Conservation (phyloP, 495 filamentous ascomycete genomes). For the Cercophora sp. region DNA sequence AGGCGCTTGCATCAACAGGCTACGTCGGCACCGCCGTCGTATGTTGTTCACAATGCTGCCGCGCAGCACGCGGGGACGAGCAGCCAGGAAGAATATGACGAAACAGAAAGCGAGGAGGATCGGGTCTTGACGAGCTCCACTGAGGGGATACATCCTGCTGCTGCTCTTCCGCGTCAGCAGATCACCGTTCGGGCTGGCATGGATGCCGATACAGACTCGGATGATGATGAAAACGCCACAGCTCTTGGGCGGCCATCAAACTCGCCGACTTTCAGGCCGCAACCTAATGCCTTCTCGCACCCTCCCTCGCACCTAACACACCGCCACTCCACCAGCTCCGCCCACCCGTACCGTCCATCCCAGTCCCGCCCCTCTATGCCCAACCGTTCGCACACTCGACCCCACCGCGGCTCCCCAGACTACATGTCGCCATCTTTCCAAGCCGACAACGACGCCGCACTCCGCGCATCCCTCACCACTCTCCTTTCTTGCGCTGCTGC, state of each 20-base stretch:
- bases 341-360: conserved; percentile 38
- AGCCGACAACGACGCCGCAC: conserved; percentile 86
- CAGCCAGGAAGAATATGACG: conserved; percentile 85
- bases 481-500: conserved; percentile 91
- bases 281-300: conserved; percentile 87
- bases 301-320: conserved; percentile 59
- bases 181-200: conserved; percentile 14
- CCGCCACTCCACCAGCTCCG: conserved; percentile 44
- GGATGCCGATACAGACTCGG: conserved; percentile 29
- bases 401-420: conserved; percentile 49
- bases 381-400: conserved; percentile 35
- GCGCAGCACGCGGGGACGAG: conserved; percentile 59
- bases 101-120: conserved; percentile 56
- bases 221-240: conserved; percentile 75
- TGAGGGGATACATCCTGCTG: conserved; percentile 56
- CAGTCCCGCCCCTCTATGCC: conserved; percentile 38
- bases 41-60: conserved; percentile 33
- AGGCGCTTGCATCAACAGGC: conserved; percentile 49
- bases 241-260: conserved; percentile 61
- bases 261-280: conserved; percentile 67
- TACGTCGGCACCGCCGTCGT: conserved; percentile 31
- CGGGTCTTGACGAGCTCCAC: conserved; percentile 79
- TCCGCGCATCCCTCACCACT: conserved; percentile 87
- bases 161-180: conserved; percentile 18
- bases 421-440: conserved; percentile 73